Conservation (phyloP, 495 filamentous ascomycete genomes). For the Hypoxylon lienhwacheense region DNA sequence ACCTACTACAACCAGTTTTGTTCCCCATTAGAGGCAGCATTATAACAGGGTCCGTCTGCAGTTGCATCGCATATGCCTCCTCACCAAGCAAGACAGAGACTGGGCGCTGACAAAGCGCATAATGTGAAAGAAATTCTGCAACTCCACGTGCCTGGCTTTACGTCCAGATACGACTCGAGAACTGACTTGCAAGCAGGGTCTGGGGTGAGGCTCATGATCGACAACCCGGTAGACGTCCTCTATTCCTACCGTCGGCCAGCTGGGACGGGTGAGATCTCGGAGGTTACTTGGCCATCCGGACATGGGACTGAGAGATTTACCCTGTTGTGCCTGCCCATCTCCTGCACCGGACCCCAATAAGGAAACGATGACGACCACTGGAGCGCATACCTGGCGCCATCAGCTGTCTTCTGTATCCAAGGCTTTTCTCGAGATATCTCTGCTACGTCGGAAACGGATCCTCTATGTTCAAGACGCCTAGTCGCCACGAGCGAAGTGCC, state of each 20-base stretch:
- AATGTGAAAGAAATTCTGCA: conserved; percentile 7
- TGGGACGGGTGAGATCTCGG: conserved; percentile 19
- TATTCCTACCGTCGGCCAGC: conserved; percentile 13
- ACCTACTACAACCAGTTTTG: conserved; percentile 32
- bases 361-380: conserved; percentile 8
- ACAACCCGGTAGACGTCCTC: conserved; percentile 12
- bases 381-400: conserved; percentile 14
- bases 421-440: neutral
- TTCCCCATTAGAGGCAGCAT: conserved; percentile 29
- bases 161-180: conserved; percentile 25
- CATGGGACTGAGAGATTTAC: conserved; percentile 5
- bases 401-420: neutral
- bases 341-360: conserved; percentile 17
- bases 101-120: conserved; percentile 20
- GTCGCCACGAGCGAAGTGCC: neutral
- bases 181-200: conserved; percentile 23
- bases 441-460: neutral
- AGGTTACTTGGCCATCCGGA: neutral
- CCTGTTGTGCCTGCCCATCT: conserved; percentile 9
- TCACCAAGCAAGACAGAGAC: conserved; percentile 20
- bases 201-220: conserved; percentile 33
- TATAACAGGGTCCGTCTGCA: conserved; percentile 27
- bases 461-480: conserved; percentile 1
- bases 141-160: conserved; percentile 27
- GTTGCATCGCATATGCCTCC: conserved; percentile 33